A percentile compares a stretch with the other conserved stretches of the same genome.
Conservation (phyloP, 2,329 filamentous ascomycete genomes). For the Talaromyces amestolkiae region DNA sequence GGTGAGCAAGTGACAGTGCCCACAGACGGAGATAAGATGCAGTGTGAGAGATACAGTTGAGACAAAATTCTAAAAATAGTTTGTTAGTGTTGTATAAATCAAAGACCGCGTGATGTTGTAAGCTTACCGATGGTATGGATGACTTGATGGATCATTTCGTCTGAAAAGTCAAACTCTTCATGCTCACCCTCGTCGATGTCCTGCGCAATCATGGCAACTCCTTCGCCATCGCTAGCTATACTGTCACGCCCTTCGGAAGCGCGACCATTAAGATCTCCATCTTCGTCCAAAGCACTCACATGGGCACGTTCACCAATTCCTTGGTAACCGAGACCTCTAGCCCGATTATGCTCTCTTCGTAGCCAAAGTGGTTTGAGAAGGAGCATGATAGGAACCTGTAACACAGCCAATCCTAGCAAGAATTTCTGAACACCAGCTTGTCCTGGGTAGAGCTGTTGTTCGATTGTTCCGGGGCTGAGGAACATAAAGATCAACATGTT, state of each 20-base stretch:
- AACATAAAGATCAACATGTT: constrained; percentile 99
- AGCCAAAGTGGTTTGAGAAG: constrained; percentile 96
- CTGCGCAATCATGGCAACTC: constrained; percentile 82
- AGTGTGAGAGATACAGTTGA: constrained; percentile 98
- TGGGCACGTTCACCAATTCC: constrained; percentile 85
- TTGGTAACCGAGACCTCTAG: constrained; percentile 83
- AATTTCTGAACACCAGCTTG: constrained; percentile 74
- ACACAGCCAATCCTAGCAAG: constrained; percentile 75
- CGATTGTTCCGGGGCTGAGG: constrained; percentile 71
- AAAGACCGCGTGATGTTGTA: background rate
- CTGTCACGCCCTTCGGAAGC: constrained; percentile 63
- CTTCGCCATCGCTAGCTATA: constrained; percentile 73
- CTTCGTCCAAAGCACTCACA: constrained; percentile 85
- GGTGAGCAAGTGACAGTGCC: constrained; percentile 94
- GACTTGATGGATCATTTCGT: constrained; percentile 98
- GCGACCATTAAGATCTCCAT: constrained; percentile 68
- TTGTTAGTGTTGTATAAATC: background rate
- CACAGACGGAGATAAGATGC: constrained; percentile 98
- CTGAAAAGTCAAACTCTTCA: constrained; percentile 95
- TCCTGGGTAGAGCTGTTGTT: constrained; percentile 70
- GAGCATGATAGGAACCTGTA: constrained; percentile 84
- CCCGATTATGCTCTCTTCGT: constrained; percentile 86
- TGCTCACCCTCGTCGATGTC: constrained; percentile 78
- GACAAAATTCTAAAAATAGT: constrained; percentile 73
- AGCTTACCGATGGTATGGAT: constrained; percentile 80